Evolutionary conservation across 768 basidiomycete species (phyloP).

Genomic region (Trametes elegans): DNA sequence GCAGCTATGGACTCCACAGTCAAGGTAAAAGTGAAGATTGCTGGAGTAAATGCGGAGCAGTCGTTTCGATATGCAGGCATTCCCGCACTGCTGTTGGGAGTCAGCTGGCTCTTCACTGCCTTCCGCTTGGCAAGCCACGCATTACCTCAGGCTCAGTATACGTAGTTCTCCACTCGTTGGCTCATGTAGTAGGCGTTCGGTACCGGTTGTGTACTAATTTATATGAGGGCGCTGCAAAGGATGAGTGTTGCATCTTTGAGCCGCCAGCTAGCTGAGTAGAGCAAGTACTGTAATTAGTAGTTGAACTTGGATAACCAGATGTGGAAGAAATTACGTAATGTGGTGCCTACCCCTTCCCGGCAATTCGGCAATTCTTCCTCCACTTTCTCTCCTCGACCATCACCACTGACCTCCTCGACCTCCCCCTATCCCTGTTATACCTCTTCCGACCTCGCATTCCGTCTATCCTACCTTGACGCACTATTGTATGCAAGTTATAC

Average conservation of each 20-base stretch:
- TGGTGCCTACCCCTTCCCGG: neutral
- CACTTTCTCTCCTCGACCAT: slow-evolving; percentile 1
- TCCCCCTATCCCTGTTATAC: neutral
- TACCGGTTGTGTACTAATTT: too few species aligned
- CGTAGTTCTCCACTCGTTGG: too few species aligned
- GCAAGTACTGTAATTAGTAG: neutral
- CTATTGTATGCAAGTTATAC: slow-evolving; percentile 10
- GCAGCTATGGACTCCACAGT: slow-evolving; percentile 48
- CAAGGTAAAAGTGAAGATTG: slow-evolving; percentile 48
- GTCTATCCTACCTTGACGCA: neutral
- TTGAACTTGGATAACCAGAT: neutral
- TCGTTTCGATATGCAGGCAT: slow-evolving; percentile 38
- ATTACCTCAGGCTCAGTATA: too few species aligned
- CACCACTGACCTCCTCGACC: too few species aligned
- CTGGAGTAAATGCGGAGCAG: slow-evolving; percentile 54
- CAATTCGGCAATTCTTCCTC: neutral
- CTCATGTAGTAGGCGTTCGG: too few species aligned
- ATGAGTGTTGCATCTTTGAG: too few species aligned
- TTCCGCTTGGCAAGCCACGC: neutral
- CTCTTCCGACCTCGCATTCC: neutral
- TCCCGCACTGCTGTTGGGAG: neutral
- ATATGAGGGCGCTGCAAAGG: too few species aligned
- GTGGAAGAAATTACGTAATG: neutral
- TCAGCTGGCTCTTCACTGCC: neutral
- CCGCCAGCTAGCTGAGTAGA: neutral